Evolutionary conservation across 1,139 yeast species (phyloP), one percentile per base, ranked within the genome.

Genomic region (Yamadazyma membranifaciens): DNA sequence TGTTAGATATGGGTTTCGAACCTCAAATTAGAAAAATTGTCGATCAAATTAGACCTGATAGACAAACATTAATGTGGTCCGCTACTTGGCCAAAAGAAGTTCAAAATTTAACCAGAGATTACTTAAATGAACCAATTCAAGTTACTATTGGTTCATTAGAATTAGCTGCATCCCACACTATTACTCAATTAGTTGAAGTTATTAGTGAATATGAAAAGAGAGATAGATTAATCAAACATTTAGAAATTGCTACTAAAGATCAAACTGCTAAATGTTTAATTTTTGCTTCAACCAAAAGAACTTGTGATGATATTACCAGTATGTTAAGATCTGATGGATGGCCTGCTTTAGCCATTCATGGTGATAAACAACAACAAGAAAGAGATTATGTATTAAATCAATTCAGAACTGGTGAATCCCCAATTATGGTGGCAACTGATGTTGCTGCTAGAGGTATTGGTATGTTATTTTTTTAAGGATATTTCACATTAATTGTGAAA

Each of bases 361-460:
- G 99, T 75, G 99, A 94, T 69, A 92, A 92, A 70, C 89, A 86
- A 58, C 98, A 92, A 75, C 80, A 83, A 62, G 98, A 92, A 72
- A 91, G 98, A 78, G 98, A 92, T 70, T 92, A 98, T 98, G 98
- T 92, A 54, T 76, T 92, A 68, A 78, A 74, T 54, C 96, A 92
- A 69, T 92, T 92, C 76, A 87, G 85, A 77, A 64, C 81, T 46
- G 98, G 98, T 54, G 85, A 83, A 64, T 82, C 95, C 43, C 96
- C 97, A 51, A 85, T 92, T 60, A 89, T 92, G 98, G 96, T 91
- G 63, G 98, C 98, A 49, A 92, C 98, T 54, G 98, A 92, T 69
- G 98, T 92, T 66, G 98, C 98, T 47, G 96, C 98, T 53, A 88
- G 98, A 80, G 98, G 98, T 82, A 91, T 92, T 77, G 98, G 96